phyloP scores from a whole-genome alignment of 768 basidiomycete genomes.

The Arthromyces matolae region DNA sequence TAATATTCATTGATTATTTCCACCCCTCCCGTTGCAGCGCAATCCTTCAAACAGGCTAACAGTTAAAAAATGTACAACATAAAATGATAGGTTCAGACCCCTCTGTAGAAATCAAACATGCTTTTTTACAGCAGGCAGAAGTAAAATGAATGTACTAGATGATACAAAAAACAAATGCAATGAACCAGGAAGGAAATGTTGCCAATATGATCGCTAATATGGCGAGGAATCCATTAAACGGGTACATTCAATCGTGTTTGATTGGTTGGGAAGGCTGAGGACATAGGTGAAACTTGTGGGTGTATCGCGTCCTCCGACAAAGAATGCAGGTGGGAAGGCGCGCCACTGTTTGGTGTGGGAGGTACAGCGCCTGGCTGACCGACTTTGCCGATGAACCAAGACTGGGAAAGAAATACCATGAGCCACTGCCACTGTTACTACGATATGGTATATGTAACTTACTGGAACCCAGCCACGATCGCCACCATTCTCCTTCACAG shows the following conservation, averaged over 20 bases:
- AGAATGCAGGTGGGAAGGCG: slow-evolving; percentile 26
- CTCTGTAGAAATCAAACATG: too few species aligned
- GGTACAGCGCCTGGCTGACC: slow-evolving; percentile 47
- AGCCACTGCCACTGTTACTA: not conserved
- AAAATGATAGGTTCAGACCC: too few species aligned
- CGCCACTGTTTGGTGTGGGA: slow-evolving; percentile 40
- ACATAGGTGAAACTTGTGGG: slow-evolving; percentile 72
- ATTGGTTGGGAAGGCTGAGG: slow-evolving; percentile 70
- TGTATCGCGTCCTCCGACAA: slow-evolving; percentile 39
- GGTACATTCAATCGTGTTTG: slow-evolving; percentile 33
- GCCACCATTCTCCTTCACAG: slow-evolving; percentile 90
- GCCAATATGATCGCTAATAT: not conserved
- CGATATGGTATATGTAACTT: slow-evolving; percentile 23
- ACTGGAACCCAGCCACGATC: slow-evolving; percentile 96
- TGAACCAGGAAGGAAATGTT: slow-evolving; percentile 3
- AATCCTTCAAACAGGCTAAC: too few species aligned
- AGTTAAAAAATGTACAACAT: too few species aligned
- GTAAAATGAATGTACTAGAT: slow-evolving; percentile 9
- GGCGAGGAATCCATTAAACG: not conserved
- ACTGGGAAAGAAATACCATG: slow-evolving; percentile 35
- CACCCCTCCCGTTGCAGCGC: too few species aligned
- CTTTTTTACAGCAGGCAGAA: too few species aligned
- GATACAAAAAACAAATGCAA: slow-evolving; percentile 12
- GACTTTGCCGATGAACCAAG: slow-evolving; percentile 95
- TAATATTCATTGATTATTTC: too few species aligned